phyloP scores from a whole-genome alignment of 345 rosid species.

The Gossypium turneri region DNA sequence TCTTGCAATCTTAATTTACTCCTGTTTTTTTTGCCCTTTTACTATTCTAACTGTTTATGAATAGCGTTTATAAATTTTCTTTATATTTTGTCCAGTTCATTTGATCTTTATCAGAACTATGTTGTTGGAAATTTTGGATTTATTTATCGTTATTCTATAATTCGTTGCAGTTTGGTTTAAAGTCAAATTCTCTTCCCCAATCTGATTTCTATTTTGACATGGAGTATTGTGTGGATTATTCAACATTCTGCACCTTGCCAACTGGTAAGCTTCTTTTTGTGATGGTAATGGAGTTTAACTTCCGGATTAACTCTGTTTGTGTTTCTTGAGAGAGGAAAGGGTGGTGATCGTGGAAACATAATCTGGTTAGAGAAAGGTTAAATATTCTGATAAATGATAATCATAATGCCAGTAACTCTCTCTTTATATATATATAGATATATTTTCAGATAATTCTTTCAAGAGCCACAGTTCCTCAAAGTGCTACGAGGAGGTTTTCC shows the following conservation, averaged over 20 bases:
- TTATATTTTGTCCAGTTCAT: conserved; percentile 4
- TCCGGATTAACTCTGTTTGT: background rate
- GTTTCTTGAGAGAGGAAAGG: background rate
- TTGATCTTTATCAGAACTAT: conserved; percentile 8
- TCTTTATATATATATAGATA: background rate
- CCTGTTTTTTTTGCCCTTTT: background rate
- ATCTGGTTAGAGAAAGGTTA: background rate
- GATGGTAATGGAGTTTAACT: conserved; percentile 11
- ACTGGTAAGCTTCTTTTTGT: conserved; percentile 39
- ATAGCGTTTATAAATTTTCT: background rate
- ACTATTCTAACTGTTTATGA: conserved; percentile 8
- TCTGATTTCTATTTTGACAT: conserved; percentile 79
- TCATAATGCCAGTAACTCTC: conserved; percentile 7
- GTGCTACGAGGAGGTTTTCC: conserved; percentile 18
- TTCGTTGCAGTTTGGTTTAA: conserved; percentile 51
- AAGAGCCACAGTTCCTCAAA: conserved; percentile 25
- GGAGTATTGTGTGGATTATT: conserved; percentile 88
- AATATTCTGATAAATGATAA: background rate
- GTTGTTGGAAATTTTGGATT: conserved; percentile 6
- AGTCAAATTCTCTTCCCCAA: conserved; percentile 30
- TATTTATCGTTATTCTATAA: conserved; percentile 7
- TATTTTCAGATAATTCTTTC: conserved; percentile 34
- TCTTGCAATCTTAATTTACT: conserved; percentile 1
- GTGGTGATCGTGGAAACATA: background rate
- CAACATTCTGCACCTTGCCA: conserved; percentile 63